Evolutionary conservation across 1,139 yeast genomes (phyloP), one percentile per base, ranked within the genome.

Genomic region (Blastobotrys petasosporus): DNA sequence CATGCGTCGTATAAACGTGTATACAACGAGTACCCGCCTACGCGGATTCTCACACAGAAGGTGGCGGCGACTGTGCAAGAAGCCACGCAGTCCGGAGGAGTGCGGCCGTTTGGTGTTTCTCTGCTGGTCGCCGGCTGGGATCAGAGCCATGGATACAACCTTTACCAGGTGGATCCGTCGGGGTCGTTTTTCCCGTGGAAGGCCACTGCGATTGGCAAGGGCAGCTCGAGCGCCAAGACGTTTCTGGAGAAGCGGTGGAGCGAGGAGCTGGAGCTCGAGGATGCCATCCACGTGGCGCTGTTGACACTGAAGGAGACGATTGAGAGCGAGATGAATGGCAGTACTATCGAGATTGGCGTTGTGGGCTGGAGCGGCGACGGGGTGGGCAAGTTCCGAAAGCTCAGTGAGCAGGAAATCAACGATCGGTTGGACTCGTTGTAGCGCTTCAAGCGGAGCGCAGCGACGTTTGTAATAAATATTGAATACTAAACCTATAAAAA

Each of bases 111-210:
- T 65, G 99, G 99, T 48, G 97, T 94, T 13, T 87, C 97, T 7
- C 73, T 94, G 51, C 73, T 94, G 48, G 90, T 92, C 32, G 98
- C 97, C 7, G 98, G 98, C 25, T 79, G 86, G 65, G 98, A 94
- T 63, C 88, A 85, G 38, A 82, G 75, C 62, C 83, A 67, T 68
- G 88, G 79, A 51, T 88, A 79, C 67, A 87, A 86, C 62, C 74
- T 94, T 53, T 94, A 92, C 66, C 98, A 94, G 68, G 95, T 94
- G 42, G 98, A 94, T 69, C 99, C 99, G 4, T 85, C 95, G 4
- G 99, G 99, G 11, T 82, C 96, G 46, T 94, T 85, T 66, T 94
- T 87, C 76, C 97, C 98, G n/a, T 94, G 99, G 99, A 92, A 92
- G 68, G 98, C 98, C 28, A 92, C 98, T 3, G 97, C 98, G 28